phyloP scores from a whole-genome alignment of 495 filamentous ascomycete species.

The Trichoderma parareesei region DNA sequence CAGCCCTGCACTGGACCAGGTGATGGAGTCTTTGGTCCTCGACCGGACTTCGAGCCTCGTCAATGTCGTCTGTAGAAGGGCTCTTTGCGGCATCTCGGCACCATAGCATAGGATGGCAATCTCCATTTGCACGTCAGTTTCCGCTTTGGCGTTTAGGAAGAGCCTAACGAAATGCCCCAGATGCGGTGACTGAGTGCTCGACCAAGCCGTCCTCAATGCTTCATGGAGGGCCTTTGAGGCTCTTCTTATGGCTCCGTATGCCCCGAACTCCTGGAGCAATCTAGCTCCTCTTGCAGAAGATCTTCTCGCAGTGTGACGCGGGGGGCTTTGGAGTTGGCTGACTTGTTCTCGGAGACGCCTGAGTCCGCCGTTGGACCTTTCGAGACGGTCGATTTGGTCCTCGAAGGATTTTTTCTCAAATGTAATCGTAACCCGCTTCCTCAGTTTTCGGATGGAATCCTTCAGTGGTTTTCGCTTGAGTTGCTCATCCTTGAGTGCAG shows the following conservation, averaged over 20 bases:
- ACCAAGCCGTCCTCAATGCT: conserved; percentile 12
- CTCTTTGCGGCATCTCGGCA: neutral
- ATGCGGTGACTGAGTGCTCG: conserved; percentile 2
- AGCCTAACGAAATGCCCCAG: conserved; percentile 12
- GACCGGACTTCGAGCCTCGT: conserved; percentile 11
- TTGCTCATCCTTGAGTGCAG: neutral
- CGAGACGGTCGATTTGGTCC: conserved; percentile 5
- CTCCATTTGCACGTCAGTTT: conserved; percentile 11
- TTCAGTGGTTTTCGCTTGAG: conserved; percentile 5
- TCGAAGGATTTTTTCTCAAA: conserved; percentile 13
- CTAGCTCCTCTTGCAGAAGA: neutral
- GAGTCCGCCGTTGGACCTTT: neutral
- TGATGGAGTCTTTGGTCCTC: conserved; percentile 10
- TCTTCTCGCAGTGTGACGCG: neutral
- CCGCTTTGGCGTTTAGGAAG: conserved; percentile 13
- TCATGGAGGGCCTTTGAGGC: conserved; percentile 15
- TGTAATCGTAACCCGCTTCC: conserved; percentile 10
- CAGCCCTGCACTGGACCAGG: neutral
- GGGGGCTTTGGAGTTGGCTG: neutral
- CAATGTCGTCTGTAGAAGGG: conserved; percentile 9
- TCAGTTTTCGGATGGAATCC: conserved; percentile 9
- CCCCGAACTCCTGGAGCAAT: conserved; percentile 6
- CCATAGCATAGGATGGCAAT: conserved; percentile 13
- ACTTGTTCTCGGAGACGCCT: neutral
- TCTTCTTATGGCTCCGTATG: conserved; percentile 10